Conservation (phyloP, 2,329 filamentous ascomycete genomes). For the Paracoccidioides lutzii region DNA sequence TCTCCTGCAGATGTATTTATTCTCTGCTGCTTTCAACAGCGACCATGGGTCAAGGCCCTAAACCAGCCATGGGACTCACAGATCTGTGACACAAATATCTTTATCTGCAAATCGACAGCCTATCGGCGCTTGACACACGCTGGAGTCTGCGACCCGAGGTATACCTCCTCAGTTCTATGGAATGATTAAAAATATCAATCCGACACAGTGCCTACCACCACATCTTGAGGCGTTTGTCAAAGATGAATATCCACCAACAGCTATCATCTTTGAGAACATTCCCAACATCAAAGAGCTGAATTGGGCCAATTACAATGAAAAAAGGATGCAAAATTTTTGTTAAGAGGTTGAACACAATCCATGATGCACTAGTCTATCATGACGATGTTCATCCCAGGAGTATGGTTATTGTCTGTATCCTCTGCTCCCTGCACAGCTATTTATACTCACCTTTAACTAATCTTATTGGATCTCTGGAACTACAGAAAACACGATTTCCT, state of each 20-base stretch:
- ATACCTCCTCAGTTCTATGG: conserved; percentile 6
- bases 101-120: conserved; percentile 3
- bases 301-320: conserved; percentile 14
- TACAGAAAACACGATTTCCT: no score
- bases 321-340: conserved; percentile 10
- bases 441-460: no score
- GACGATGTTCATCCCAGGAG: conserved; percentile 16
- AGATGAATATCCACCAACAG: conserved; percentile 12
- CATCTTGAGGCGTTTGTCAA: conserved; percentile 1
- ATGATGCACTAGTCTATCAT: conserved; percentile 12
- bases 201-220: neutral
- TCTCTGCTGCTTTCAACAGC: neutral
- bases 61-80: neutral
- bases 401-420: conserved; percentile 16
- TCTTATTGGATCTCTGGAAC: no score
- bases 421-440: no score
- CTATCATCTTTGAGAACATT: conserved; percentile 17
- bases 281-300: conserved; percentile 12
- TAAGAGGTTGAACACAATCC: conserved; percentile 13
- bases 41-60: conserved; percentile 1
- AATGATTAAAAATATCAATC: conserved; percentile 5
- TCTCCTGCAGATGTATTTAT: neutral
- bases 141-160: conserved; percentile 1
- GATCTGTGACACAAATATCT: conserved; percentile 1
- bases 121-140: conserved; percentile 2